These are phyloP conservation scores for Wallacemonas rigidus DNA, from an alignment of 208 protist species.

Conservation along the genomic window DNA sequence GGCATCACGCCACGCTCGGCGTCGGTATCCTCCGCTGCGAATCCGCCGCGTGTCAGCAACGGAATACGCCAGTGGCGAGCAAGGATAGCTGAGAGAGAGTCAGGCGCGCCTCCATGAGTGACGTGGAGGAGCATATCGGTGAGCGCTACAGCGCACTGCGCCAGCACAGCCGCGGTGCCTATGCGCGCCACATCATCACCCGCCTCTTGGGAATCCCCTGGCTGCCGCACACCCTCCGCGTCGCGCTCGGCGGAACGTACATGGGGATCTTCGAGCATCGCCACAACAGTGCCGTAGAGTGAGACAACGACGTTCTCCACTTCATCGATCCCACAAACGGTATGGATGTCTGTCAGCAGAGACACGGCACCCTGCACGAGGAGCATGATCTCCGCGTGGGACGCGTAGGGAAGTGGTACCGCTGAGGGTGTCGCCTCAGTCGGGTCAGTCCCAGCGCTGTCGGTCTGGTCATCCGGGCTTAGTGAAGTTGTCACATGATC, in stretches of 20 bases:
- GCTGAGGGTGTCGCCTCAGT: too few relatives aligned
- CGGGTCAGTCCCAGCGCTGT: too few relatives aligned
- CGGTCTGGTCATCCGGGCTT: not conserved
- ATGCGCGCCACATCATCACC: too few relatives aligned
- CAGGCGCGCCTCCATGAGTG: not conserved
- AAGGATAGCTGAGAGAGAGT: not conserved
- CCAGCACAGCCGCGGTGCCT: not conserved
- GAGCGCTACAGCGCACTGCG: not conserved
- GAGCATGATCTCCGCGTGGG: too few relatives aligned
- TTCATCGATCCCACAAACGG: not conserved
- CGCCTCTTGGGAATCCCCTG: too few relatives aligned
- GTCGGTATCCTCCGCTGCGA: not conserved
- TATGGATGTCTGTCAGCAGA: not conserved
- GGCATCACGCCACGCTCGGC: not conserved
- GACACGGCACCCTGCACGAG: not conserved
- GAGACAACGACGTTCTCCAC: not conserved
- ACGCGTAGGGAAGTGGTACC: too few relatives aligned
- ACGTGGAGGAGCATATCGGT: not conserved
- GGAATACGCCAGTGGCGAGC: constrained; percentile 8
- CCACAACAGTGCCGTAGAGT: not conserved
- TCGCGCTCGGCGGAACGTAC: too few relatives aligned
- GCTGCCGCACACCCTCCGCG: too few relatives aligned
- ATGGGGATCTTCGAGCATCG: not conserved
- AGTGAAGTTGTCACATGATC: not conserved
- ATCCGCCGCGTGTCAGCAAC: not conserved